Base-by-base conservation (phyloP, 1,284 basidiomycete species). In the Caloboletus inedulis region DNA sequence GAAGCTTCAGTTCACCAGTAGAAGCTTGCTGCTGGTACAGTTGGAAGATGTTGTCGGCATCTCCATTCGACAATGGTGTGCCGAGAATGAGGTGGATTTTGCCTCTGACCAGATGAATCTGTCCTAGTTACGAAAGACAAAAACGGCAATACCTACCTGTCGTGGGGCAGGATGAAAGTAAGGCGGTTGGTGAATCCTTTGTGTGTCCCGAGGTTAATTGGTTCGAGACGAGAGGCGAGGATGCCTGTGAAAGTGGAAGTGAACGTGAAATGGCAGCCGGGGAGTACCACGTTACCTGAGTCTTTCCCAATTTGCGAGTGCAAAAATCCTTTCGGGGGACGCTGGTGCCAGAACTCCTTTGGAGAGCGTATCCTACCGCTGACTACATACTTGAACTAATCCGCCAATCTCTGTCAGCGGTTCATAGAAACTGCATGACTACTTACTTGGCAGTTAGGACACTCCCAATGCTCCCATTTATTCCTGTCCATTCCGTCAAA, bases 381-480 rank as follows among this genome's bases (percentile, higher is more conserved):
- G 23, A 68, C 53, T n/a, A 39, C 39, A 18, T 57, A 43, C 27
- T 33, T 47, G 16, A 23, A 16, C 63, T 71, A 27, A 25, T 19
- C 27, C 35, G 6, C 41, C 27, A 37, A 14, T 14, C 23, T 33
- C 35, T 39, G 25, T 54, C 50, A 58, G 43, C 1, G 1, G 8
- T 37, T 43, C n/a, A 49, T 19, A 18, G 18, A 51, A 29, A 34
- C 4, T 5, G 3, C 5, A 18, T 12, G 29, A 29, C 14, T 9
- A 48, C 71, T 43, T 59, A 76, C 78, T 3, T 68, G 59, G 56
- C 77, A 80, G 45, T 65, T 61, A 14, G 74, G 68, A 62, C 89
- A 91, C 64, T 87, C 77, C 80, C 85, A 88, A 51, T 76, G 64
- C 61, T 88, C 80, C 87, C 87, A 89, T 66, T 82, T 85, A 50